Base-by-base conservation (phyloP, 306 rosid species). In the Ziziphus jujuba region DNA sequence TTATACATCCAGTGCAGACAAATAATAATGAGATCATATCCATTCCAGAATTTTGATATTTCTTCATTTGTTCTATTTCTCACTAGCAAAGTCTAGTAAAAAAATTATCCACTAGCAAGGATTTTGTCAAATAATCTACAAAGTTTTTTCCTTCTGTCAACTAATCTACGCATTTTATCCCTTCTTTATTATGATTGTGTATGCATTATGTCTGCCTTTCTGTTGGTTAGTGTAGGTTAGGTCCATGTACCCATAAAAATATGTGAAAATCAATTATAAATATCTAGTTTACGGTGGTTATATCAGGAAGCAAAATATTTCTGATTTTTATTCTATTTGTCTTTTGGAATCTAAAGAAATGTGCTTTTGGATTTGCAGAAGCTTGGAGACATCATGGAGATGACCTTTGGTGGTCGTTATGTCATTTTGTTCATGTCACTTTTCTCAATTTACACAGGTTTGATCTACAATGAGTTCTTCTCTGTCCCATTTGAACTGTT, bases 341-440 rank as follows among this genome's bases (percentile, higher is more conserved):
- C 2, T n/a, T 16, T 22, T 17, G 51, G 75, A 60, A 74, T 83
- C 84, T 80, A 68, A 80, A 22, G 12, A 38, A 24, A 55, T 24
- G 21, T 45, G 2, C 40, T 69, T 65, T 63, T 80, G 72, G 51
- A 47, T 65, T 86, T 75, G 67, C 96, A 92, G 98, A 92, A 90
- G 82, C 98, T 92, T 76, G 98, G 91, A 74, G 98, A 92, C 80
- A 92, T 92, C 75, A 81, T 85, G 60, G 97, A 84, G 59, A 92
- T 92, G 98, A 85, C 96, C 75, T 92, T 92, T 77, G 98, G 97
- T 60, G 98, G 98, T 62, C 98, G 98, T 65, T 92, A 92, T 79
- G 88, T 90, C 74, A 86, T 92, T 77, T 50, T 92, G 75, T 20
- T 92, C 90, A 92, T 92, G 98, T 59, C 98, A 20, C 67, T 92